Conservation (phyloP, 306 rosid species). For the Prinsepia uniflora region DNA sequence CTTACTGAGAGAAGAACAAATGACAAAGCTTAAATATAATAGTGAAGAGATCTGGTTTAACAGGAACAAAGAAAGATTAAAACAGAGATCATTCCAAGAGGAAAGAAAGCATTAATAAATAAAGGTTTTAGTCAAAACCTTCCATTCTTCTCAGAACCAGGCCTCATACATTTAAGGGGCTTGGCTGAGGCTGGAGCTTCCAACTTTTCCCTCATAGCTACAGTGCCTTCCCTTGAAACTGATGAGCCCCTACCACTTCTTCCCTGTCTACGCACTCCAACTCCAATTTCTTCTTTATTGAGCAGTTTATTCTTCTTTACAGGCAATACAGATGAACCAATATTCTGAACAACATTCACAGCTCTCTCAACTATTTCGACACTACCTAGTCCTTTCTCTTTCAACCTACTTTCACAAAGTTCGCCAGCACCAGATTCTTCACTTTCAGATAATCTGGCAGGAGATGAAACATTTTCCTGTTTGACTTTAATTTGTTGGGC, state of each 20-base stretch:
- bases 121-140: constrained; percentile 42
- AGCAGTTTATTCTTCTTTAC: constrained; percentile 43
- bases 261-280: constrained; percentile 54
- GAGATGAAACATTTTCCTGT: constrained; percentile 52
- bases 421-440: constrained; percentile 70
- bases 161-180: constrained; percentile 51
- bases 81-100: background rate
- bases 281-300: constrained; percentile 52
- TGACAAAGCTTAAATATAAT: constrained; percentile 2
- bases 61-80: background rate
- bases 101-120: background rate
- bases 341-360: constrained; percentile 37
- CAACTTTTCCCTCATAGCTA: constrained; percentile 53
- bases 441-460: constrained; percentile 66
- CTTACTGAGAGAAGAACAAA: constrained; percentile 54
- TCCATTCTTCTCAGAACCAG: constrained; percentile 59
- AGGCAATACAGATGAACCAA: constrained; percentile 34
- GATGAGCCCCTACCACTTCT: constrained; percentile 58
- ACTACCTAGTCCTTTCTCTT: constrained; percentile 51
- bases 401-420: constrained; percentile 52
- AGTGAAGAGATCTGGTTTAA: background rate
- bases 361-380: constrained; percentile 45
- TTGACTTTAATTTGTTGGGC: constrained; percentile 44
- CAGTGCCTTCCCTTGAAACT: constrained; percentile 40
- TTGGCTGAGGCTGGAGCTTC: constrained; percentile 45